Evolutionary conservation across 306 rosid genomes (phyloP).

Genomic region (Alnus rubra): DNA sequence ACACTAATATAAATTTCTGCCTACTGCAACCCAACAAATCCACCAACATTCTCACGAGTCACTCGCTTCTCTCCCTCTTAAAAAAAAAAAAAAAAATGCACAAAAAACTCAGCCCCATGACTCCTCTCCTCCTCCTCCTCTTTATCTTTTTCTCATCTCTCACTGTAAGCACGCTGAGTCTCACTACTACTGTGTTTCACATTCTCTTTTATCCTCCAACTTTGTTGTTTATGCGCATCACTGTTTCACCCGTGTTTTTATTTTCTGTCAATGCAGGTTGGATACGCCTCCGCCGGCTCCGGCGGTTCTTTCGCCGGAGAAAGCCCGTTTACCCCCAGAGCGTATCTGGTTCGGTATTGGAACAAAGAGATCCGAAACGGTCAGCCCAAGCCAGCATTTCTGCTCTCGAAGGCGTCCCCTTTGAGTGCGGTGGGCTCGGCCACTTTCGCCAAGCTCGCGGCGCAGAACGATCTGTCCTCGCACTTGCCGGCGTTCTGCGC

Average conservation of each 20-base stretch:
- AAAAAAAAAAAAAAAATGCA: conserved; percentile 23
- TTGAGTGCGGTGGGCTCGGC: conserved; percentile 61
- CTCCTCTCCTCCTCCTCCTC: conserved; percentile 31
- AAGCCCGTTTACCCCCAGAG: conserved; percentile 80
- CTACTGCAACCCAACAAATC: conserved; percentile 43
- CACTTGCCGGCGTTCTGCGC: conserved; percentile 77
- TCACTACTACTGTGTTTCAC: background rate
- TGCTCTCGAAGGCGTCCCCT: conserved; percentile 80
- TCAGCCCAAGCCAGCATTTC: conserved; percentile 50
- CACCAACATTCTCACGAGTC: conserved; percentile 54
- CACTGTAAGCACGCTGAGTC: conserved; percentile 57
- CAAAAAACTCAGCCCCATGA: conserved; percentile 43
- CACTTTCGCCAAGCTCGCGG: conserved; percentile 59
- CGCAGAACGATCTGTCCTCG: conserved; percentile 48
- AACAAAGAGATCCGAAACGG: conserved; percentile 79
- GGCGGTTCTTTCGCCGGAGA: conserved; percentile 34
- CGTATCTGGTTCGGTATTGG: conserved; percentile 77
- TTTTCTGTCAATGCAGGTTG: conserved; percentile 68
- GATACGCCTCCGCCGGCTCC: conserved; percentile 18
- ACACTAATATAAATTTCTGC: conserved; percentile 54
- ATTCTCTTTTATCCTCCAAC: background rate
- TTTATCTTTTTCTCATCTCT: conserved; percentile 57
- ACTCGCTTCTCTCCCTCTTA: conserved; percentile 1
- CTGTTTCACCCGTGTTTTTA: conserved; percentile 19
- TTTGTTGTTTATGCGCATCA: background rate